Base-by-base conservation (phyloP, 2,329 filamentous ascomycete species). In the Microsporum audouinii region DNA sequence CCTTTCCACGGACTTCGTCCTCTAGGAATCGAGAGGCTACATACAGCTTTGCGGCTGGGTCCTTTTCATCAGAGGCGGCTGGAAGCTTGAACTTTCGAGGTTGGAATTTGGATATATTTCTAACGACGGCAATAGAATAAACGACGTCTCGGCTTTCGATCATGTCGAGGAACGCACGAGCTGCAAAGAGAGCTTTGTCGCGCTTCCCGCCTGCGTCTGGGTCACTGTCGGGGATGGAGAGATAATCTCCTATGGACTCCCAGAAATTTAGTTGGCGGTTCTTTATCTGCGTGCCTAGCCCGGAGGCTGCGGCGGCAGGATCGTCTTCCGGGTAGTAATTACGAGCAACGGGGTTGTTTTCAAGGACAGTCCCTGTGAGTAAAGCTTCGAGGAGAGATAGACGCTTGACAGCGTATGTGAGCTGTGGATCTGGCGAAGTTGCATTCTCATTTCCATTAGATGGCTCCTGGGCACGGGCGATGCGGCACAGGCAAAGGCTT, bases 81-180 rank as follows among this genome's bases (percentile, higher is more conserved):
- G 82, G 65, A 80, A 82, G 8, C 82, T 81, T 68, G 81, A 84
- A 53, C 84, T 63, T 64, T n/a, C 57, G 38, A 3, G 65, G 65
- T 36, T 66, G 63, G 23, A 63, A 82, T 36, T 85, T 84, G 53
- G 88, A 85, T 57, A 91, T 79, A 64, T 91, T 84, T 31, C 90
- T 85, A 14, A 88, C 85, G 60, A 95, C 84, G 6, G 88, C 89
- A 65, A 96, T 87, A 0, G 89, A 94, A 74, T 96, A 96, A 61
- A 96, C 83, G 17, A 96, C 87, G 71, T 96, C 91, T 59, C 91
- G 85, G 68, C 92, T 94, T 75, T 96, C 91, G 29, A 87, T 83
- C 56, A 87, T 87, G 66, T 90, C 88, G 10, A 96, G 80, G 27
- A 92, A 79, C 61, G 81, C 81, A 36, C 89, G 85, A 72, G 90